Evolutionary conservation across 2,329 filamentous ascomycete genomes (phyloP).

Genomic region (Phyllosticta paracitricarpa): DNA sequence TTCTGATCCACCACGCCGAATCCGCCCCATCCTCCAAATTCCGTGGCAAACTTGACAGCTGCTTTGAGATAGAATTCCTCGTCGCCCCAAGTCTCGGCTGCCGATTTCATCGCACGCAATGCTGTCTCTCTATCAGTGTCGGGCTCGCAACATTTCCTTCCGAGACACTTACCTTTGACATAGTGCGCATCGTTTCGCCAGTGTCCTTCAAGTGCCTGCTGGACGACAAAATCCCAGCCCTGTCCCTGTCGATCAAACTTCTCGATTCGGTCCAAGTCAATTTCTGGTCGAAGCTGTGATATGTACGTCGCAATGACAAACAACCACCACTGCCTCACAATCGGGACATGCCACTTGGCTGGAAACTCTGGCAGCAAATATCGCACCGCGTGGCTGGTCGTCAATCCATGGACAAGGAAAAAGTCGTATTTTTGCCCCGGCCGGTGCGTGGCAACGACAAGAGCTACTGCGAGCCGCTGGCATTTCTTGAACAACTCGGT

Average conservation of each 20-base stretch:
- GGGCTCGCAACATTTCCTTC: neutral
- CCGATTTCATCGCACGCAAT: constrained; percentile 66
- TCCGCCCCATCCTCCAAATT: constrained; percentile 59
- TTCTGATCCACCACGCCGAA: constrained; percentile 21
- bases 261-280: constrained; percentile 56
- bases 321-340: constrained; percentile 87
- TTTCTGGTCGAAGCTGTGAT: constrained; percentile 58
- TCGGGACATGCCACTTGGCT: constrained; percentile 57
- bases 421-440: constrained; percentile 59
- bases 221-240: constrained; percentile 67
- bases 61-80: constrained; percentile 55
- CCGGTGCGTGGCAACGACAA: constrained; percentile 48
- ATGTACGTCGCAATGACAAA: constrained; percentile 71
- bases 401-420: constrained; percentile 72
- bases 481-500: constrained; percentile 63
- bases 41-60: constrained; percentile 62
- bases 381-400: constrained; percentile 79
- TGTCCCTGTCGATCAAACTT: constrained; percentile 51
- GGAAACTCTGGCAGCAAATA: constrained; percentile 72
- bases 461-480: constrained; percentile 45
- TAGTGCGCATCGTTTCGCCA: constrained; percentile 70
- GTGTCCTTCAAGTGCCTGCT: constrained; percentile 58
- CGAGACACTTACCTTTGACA: constrained; percentile 52
- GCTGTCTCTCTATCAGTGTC: constrained; percentile 31
- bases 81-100: constrained; percentile 65